These are phyloP conservation scores for Choricystis sp. DNA, from an alignment of 139 green algal genomes.

Conservation along the genomic window DNA sequence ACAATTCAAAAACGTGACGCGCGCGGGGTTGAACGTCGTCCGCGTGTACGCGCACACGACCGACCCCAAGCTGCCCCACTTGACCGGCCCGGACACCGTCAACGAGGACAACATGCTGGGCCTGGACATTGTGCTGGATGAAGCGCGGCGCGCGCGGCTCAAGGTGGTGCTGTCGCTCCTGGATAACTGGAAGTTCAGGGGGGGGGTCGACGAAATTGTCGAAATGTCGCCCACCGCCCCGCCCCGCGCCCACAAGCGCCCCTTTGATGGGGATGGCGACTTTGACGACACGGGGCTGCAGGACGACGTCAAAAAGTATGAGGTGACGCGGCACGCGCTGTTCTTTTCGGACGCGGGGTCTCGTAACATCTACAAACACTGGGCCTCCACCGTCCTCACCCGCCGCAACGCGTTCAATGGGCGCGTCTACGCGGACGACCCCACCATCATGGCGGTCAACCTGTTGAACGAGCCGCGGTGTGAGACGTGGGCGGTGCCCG, in stretches of 20 bases:
- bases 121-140: conserved; percentile 50
- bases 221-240: conserved; percentile 37
- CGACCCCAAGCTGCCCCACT: neutral
- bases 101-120: conserved; percentile 36
- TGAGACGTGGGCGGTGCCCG: conserved; percentile 10
- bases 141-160: conserved; percentile 27
- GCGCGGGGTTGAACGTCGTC: conserved; percentile 33
- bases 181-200: conserved; percentile 58
- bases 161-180: conserved; percentile 42
- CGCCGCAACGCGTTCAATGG: conserved; percentile 30
- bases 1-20: conserved; percentile 1
- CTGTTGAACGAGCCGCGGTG: conserved; percentile 43
- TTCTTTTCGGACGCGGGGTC: conserved; percentile 44
- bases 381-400: conserved; percentile 6
- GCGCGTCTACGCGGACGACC: conserved; percentile 38
- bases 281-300: conserved; percentile 2
- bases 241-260: conserved; percentile 7
- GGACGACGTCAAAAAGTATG: conserved; percentile 7
- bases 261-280: conserved; percentile 17
- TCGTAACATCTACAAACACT: neutral
- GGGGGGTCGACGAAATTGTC: conserved; percentile 35
- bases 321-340: conserved; percentile 32
- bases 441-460: conserved; percentile 52
- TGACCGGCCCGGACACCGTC: conserved; percentile 37
- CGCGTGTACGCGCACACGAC: conserved; percentile 49